Evolutionary conservation across 2,329 filamentous ascomycete genomes (phyloP).

Genomic region (Fusarium nisikadoi): DNA sequence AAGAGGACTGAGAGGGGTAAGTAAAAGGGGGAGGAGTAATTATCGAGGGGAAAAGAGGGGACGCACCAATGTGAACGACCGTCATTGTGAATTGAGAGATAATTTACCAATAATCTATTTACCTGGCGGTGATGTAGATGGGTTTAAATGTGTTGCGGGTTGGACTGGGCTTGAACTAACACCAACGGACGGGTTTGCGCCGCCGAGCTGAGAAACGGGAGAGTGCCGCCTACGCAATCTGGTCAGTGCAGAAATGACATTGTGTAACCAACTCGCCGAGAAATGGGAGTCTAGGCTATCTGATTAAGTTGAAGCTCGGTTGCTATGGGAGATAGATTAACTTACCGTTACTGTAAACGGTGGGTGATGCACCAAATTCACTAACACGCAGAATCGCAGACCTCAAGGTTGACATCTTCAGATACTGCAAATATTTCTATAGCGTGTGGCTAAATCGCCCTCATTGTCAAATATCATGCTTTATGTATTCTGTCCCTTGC

Average conservation of each 20-base stretch:
- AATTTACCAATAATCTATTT: not conserved
- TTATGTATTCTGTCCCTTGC: rapidly evolving
- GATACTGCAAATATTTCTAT: not conserved
- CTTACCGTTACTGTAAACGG: not conserved
- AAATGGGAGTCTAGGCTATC: not conserved
- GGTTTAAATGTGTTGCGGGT: not conserved
- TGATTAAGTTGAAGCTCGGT: not conserved
- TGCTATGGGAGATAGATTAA: not conserved
- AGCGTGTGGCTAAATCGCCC: not conserved
- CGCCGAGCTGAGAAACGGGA: not conserved
- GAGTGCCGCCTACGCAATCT: not conserved
- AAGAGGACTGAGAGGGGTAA: constrained; percentile 55
- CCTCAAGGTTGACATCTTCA: not conserved
- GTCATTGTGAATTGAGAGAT: constrained; percentile 41
- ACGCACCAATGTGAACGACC: constrained; percentile 50
- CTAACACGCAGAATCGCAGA: not conserved
- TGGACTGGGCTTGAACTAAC: not conserved
- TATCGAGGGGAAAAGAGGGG: not conserved
- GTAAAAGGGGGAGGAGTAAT: not conserved
- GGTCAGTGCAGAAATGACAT: not conserved
- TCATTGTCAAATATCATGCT: not conserved
- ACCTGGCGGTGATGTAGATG: not conserved
- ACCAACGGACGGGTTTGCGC: not conserved
- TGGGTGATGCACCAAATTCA: not conserved
- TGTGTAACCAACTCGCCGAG: not conserved